These are phyloP conservation scores for Rhododendron williamsianum DNA, from an alignment of 148 eudicot species.

Conservation along the genomic window DNA sequence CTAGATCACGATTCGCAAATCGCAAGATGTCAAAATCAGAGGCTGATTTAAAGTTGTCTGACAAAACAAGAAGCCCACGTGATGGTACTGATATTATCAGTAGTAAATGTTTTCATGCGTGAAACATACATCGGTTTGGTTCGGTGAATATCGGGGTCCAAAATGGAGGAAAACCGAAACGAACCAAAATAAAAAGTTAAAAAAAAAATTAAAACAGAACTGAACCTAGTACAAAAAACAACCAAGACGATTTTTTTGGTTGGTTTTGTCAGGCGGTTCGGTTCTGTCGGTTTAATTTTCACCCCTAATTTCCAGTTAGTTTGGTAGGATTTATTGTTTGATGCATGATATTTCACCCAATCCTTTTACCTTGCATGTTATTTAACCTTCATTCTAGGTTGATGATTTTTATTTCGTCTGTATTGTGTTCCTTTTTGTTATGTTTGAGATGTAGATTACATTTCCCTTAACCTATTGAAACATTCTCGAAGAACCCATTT, in stretches of 20 bases:
- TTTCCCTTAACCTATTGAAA: constrained; percentile 49
- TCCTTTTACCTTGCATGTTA: not conserved
- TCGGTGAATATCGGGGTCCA: not conserved
- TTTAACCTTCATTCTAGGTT: not conserved
- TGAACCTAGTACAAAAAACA: not conserved
- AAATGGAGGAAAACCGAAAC: not conserved
- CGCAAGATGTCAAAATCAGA: not conserved
- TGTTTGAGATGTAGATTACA: constrained; percentile 5
- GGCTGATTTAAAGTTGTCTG: not conserved
- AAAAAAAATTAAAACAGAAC: too few species aligned
- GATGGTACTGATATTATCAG: not conserved
- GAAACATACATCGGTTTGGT: not conserved
- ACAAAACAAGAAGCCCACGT: not conserved
- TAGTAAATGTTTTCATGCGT: too few species aligned
- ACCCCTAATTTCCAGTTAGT: not conserved
- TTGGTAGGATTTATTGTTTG: not conserved
- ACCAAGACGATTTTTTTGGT: not conserved
- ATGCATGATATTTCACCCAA: not conserved
- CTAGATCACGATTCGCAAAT: not conserved
- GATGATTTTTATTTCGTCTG: not conserved
- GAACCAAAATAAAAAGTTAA: not conserved
- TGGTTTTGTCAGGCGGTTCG: too few species aligned
- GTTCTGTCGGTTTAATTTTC: not conserved
- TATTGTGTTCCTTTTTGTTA: not conserved
- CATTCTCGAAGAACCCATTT: constrained; percentile 94